phyloP scores from a whole-genome alignment of 306 rosid species.

The Leucaena leucocephala region DNA sequence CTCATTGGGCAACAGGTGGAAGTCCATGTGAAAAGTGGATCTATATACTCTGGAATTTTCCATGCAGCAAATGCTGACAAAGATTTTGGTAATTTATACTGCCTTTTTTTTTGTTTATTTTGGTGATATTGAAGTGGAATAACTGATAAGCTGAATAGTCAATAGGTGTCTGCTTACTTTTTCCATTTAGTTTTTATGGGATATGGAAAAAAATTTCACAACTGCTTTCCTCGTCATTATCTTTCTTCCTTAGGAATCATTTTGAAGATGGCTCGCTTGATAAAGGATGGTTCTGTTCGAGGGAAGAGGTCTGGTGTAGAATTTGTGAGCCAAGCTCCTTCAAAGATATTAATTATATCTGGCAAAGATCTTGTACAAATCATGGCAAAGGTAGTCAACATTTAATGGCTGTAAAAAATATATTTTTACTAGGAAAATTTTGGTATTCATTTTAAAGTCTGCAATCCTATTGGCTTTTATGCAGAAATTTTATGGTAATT shows the following conservation, averaged over 20 bases:
- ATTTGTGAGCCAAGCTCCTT: slow-evolving; percentile 68
- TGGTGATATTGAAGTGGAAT: slow-evolving; percentile 29
- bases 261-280: slow-evolving; percentile 90
- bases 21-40: slow-evolving; percentile 85
- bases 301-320: slow-evolving; percentile 73
- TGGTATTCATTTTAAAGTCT: slow-evolving; percentile 6
- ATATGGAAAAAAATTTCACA: slow-evolving; percentile 4
- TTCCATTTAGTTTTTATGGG: slow-evolving; percentile 19
- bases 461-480: slow-evolving; percentile 20
- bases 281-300: slow-evolving; percentile 61
- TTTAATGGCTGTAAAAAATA: background rate
- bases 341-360: slow-evolving; percentile 64
- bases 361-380: slow-evolving; percentile 88
- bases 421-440: background rate
- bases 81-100: slow-evolving; percentile 72
- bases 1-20: slow-evolving; percentile 85
- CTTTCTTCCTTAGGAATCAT: slow-evolving; percentile 59
- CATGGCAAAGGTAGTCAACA: slow-evolving; percentile 60
- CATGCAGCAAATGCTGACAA: slow-evolving; percentile 74
- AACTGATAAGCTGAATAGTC: slow-evolving; percentile 7
- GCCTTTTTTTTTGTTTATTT: slow-evolving; percentile 21
- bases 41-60: slow-evolving; percentile 83
- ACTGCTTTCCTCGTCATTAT: slow-evolving; percentile 17
- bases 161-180: slow-evolving; percentile 12
- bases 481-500: slow-evolving; percentile 18